Percentiles rank a stretch among this genome's conserved stretches.
These are phyloP conservation scores for Podila clonocystis DNA, from an alignment of 192 early-diverging fungal genomes.

Conservation along the genomic window DNA sequence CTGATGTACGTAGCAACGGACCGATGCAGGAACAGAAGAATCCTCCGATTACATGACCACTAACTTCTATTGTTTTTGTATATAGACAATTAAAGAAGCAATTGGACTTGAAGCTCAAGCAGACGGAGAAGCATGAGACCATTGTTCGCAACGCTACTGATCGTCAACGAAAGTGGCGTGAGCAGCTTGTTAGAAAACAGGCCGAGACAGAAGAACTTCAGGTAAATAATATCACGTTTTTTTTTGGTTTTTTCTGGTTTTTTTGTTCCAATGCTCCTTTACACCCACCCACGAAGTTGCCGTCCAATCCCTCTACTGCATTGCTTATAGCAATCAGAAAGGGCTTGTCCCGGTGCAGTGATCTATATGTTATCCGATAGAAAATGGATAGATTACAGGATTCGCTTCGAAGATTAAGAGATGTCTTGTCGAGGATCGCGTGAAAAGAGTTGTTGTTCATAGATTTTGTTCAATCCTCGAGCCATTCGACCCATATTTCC, in stretches of 20 bases:
- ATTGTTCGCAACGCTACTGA: conserved; percentile 34
- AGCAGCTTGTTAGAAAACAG: conserved; percentile 38
- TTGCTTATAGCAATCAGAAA: neutral
- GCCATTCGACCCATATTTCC: conserved; percentile 46
- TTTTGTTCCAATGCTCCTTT: neutral
- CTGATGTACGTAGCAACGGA: conserved; percentile 24
- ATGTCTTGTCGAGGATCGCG: conserved; percentile 16
- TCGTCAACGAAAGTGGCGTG: conserved; percentile 47
- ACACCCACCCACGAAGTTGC: conserved; percentile 8
- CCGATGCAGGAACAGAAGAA: neutral
- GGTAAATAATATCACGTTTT: conserved; percentile 13
- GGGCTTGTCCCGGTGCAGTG: conserved; percentile 18
- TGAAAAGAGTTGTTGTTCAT: conserved; percentile 52
- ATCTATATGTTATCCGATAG: conserved; percentile 35
- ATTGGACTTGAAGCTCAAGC: conserved; percentile 47
- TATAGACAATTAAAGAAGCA: conserved; percentile 47
- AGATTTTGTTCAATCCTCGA: conserved; percentile 49
- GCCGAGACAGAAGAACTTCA: conserved; percentile 43
- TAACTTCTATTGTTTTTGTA: neutral
- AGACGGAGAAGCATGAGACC: conserved; percentile 38
- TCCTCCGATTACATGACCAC: too few relatives aligned
- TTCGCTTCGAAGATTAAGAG: conserved; percentile 41
- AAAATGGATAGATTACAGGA: conserved; percentile 44
- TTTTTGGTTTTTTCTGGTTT: neutral
- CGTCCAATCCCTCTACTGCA: neutral